A percentile compares a stretch with the other conserved stretches of the same genome.
Conservation (phyloP, 495 filamentous ascomycete species). For the Lepidopterella palustris region DNA sequence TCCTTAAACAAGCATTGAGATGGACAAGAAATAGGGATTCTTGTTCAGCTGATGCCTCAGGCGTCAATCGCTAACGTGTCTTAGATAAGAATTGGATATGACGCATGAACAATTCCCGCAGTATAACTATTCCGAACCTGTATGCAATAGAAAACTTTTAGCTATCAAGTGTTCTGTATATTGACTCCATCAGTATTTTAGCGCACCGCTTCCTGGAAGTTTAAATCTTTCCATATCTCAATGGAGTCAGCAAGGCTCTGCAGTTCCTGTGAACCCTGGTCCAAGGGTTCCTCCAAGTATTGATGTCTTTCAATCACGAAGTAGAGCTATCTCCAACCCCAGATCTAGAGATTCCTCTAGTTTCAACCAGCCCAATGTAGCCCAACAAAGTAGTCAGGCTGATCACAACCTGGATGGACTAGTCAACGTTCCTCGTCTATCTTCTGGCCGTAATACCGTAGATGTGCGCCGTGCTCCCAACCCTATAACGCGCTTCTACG, state of each 20-base stretch:
- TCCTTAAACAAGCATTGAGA: not conserved
- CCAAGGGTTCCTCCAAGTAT: constrained; percentile 7
- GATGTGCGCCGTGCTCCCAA: constrained; percentile 7
- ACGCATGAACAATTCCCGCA: constrained; percentile 9
- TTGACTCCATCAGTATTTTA: constrained; percentile 18
- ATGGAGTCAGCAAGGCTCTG: constrained; percentile 11
- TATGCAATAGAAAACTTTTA: not conserved
- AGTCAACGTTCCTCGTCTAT: constrained; percentile 6
- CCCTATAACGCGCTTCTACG: constrained; percentile 21
- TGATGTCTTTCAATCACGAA: constrained; percentile 1
- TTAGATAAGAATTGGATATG: constrained; percentile 15
- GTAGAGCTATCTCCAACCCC: constrained; percentile 5
- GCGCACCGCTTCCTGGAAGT: constrained; percentile 1
- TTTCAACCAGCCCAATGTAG: not conserved
- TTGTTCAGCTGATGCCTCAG: not conserved
- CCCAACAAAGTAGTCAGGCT: not conserved
- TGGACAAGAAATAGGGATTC: not conserved
- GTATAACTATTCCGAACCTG: constrained; percentile 14
- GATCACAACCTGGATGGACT: constrained; percentile 14
- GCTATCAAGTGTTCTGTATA: not conserved
- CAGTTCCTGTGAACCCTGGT: constrained; percentile 1
- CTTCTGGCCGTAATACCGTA: constrained; percentile 4
- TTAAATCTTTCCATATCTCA: constrained; percentile 9
- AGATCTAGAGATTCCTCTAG: not conserved
- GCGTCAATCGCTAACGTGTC: constrained; percentile 11